Percentiles rank a stretch among this genome's conserved stretches.
These are phyloP conservation scores for Dentipellis sp. DNA, from an alignment of 768 basidiomycete species.

Conservation along the genomic window DNA sequence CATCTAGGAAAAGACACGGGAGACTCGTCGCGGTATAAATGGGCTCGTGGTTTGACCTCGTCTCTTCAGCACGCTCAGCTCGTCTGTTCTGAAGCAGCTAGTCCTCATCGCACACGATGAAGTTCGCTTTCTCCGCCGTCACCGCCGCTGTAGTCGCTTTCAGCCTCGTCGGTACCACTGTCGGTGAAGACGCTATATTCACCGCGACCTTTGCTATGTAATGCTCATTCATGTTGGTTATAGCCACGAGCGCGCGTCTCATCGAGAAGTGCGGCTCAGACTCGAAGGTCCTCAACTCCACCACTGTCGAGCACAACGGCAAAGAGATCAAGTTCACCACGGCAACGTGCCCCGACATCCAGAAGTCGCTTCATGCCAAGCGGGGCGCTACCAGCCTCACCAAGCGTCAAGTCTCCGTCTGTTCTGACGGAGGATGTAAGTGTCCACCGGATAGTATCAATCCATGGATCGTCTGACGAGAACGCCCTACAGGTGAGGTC, in stretches of 20 bases:
- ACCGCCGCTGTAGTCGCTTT: not conserved
- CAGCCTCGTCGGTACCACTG: not conserved
- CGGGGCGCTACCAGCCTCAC: not conserved
- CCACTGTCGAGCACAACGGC: not conserved
- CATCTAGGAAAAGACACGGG: not conserved
- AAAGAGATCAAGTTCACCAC: not conserved
- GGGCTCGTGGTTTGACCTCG: not conserved
- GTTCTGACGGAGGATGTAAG: not conserved
- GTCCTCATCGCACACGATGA: not conserved
- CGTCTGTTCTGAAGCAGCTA: not conserved
- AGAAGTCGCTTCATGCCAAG: not conserved
- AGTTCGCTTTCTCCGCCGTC: not conserved
- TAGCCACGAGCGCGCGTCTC: slow-evolving; percentile 4
- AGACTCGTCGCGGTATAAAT: too few species aligned
- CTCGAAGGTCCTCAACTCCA: not conserved
- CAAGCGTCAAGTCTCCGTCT: not conserved
- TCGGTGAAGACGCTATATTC: not conserved
- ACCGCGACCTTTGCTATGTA: not conserved
- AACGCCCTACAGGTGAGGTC: not conserved
- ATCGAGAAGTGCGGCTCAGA: not conserved
- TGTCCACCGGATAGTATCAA: not conserved
- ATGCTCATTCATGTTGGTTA: not conserved
- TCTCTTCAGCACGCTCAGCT: not conserved
- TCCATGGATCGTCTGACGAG: not conserved
- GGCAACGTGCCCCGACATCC: not conserved